Evolutionary conservation across 345 rosid species (phyloP).

Genomic region (Turritis glabra): DNA sequence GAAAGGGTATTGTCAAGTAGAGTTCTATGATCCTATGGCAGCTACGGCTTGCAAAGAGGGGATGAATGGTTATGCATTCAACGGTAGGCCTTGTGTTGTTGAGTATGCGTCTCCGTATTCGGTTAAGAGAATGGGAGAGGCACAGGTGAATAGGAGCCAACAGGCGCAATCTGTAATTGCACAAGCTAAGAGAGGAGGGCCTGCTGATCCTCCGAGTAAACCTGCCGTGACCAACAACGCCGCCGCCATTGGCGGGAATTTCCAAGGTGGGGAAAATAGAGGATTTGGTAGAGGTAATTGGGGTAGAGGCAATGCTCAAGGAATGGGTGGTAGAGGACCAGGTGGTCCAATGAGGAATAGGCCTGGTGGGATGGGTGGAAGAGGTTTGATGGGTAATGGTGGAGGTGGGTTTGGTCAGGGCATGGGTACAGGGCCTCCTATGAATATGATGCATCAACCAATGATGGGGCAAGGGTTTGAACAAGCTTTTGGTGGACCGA

Average conservation of each 20-base stretch:
- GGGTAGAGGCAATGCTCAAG: conserved; percentile 74
- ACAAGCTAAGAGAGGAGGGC: conserved; percentile 62
- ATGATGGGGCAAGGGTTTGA: conserved; percentile 90
- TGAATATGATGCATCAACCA: conserved; percentile 61
- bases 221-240: conserved; percentile 43
- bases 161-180: conserved; percentile 48
- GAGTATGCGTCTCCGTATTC: conserved; percentile 72
- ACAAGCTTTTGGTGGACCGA: conserved; percentile 76
- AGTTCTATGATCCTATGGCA: conserved; percentile 66
- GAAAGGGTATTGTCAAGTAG: conserved; percentile 87
- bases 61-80: conserved; percentile 71
- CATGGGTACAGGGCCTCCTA: conserved; percentile 59
- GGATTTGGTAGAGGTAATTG: conserved; percentile 70
- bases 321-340: conserved; percentile 74
- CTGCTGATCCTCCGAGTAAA: conserved; percentile 52
- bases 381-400: conserved; percentile 69
- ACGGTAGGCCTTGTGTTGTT: conserved; percentile 79
- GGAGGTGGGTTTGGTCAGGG: conserved; percentile 76
- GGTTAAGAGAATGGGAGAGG: conserved; percentile 73
- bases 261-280: conserved; percentile 76
- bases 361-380: conserved; percentile 66
- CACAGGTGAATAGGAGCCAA: conserved; percentile 64
- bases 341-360: conserved; percentile 69
- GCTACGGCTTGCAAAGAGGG: conserved; percentile 77
- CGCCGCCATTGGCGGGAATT: conserved; percentile 55